Evolutionary conservation across 108 stramenopile species (phyloP), one percentile per base, ranked within the genome.

Genomic region (Fragilariopsis cylindrus): DNA sequence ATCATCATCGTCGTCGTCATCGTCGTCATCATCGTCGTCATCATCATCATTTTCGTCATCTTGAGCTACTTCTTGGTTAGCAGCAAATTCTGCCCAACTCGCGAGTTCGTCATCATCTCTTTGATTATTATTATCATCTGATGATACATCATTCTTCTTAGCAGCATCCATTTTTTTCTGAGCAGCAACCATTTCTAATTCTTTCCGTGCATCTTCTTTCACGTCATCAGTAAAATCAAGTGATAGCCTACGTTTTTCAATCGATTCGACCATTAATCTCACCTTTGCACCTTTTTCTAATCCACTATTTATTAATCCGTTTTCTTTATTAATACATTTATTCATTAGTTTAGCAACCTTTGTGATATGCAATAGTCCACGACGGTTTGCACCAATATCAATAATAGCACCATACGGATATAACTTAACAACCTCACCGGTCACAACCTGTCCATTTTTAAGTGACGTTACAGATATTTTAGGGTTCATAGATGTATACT

Each of bases 331-430:
- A 47, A 93, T 75, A 58, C 80, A 93, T 21, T 58, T 42, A 55
- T 77, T 65, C 64, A 77, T 76, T 9, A 85, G 60, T 48, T 81
- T 75, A 5, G 88, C 86, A 43, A 93, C 87, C 66, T 76, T 88
- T 58, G 55, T 74, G 0, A 93, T 91, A 72, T 93, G 92, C 39
- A 93, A 60, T 60, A 93, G 69, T 40, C 92, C 92, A 42, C 75
- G 80, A 72, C 90, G 81, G 84, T 90, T 91, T 6, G 90, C 92
- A 71, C 88, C 90, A 6, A 93, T 85, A 76, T 91, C 87, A 49
- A 93, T 75, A 3, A 91, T 79, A 3, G 82, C 87, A 16, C 92
- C 92, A 72, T 88, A 93, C 0, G 84, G 81, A n/a, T 74, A 73
- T 9, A 93, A 70, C 13, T 81, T 76, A 45, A 69, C 71, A 16